These are phyloP conservation scores for Hippophae rhamnoides DNA, from an alignment of 306 rosid species.

Conservation along the genomic window DNA sequence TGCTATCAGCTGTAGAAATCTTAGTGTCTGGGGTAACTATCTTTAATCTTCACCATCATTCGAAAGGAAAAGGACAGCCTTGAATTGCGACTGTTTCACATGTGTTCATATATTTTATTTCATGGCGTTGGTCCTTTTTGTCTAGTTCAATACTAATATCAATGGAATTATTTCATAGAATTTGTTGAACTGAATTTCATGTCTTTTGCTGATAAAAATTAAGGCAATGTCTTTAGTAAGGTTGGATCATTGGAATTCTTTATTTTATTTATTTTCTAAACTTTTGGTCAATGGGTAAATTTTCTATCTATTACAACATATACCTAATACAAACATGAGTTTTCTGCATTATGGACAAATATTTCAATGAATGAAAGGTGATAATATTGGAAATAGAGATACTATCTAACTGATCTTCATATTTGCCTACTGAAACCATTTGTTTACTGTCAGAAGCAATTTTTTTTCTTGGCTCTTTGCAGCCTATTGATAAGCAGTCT, in stretches of 20 bases:
- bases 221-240: no score
- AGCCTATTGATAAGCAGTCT: slow-evolving; percentile 97
- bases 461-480: slow-evolving; percentile 20
- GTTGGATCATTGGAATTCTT: no score
- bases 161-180: no score
- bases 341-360: background rate
- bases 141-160: no score
- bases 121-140: background rate
- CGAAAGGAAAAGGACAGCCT: slow-evolving; percentile 15
- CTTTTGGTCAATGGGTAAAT: no score
- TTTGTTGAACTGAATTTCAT: no score
- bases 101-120: slow-evolving; percentile 1
- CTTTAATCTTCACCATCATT: slow-evolving; percentile 3
- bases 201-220: no score
- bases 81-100: background rate
- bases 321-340: background rate
- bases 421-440: background rate
- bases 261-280: no score
- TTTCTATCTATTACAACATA: no score
- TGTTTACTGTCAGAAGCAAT: background rate
- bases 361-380: background rate
- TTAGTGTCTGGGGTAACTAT: slow-evolving; percentile 89
- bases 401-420: background rate
- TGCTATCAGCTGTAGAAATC: slow-evolving; percentile 77
- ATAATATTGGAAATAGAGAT: background rate